Evolutionary conservation across 345 rosid species (phyloP), one percentile per base, ranked within the genome.

Genomic region (Pistacia atlantica): DNA sequence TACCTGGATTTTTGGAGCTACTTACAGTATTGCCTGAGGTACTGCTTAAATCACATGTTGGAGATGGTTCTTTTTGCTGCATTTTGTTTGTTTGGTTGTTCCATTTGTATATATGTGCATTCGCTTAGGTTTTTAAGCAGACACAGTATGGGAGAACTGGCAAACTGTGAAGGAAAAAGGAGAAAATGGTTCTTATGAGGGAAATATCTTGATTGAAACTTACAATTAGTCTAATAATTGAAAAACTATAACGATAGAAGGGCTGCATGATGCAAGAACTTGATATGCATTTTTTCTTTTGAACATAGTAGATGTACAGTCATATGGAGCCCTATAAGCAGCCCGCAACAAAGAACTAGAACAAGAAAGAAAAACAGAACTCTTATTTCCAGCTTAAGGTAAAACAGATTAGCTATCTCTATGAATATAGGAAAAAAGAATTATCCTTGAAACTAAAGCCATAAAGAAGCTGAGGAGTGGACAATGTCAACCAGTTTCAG

Each of bases 1-100:
- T 91, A 79, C 97, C 99, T 11, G 99, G 99, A 69, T 96, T 96
- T 82, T 87, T 96, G 90, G 99, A 96, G 89, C 89, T 96, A 64
- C 92, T 96, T 77, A 89, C 95, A 1, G 98, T 96, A 80, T 87
- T 96, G 70, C 99, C 99, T 45, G 99, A 96, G 99, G 99, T 96
- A 89, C 65, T 35, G 42, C 46, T 67, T 48, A 7, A 52, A 46
- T 69, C 62, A 69, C 63, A 7, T 72, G 22, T 45, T 38, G 71
- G 65, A 46, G 77, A 28, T 33, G 16, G 54, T n/a, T 11, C 74
- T 57, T 74, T 38, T 5, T 14, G 55, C 55, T 20, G 66, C 55
- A 45, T 45, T 45, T 59, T 72, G 56, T 31, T 62, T 73, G 48
- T 48, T 62, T 73, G 48, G 31, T 31, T 5, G 31, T 59, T 14